phyloP scores from a whole-genome alignment of 768 basidiomycete genomes.

The Cystobasidium onofrii region DNA sequence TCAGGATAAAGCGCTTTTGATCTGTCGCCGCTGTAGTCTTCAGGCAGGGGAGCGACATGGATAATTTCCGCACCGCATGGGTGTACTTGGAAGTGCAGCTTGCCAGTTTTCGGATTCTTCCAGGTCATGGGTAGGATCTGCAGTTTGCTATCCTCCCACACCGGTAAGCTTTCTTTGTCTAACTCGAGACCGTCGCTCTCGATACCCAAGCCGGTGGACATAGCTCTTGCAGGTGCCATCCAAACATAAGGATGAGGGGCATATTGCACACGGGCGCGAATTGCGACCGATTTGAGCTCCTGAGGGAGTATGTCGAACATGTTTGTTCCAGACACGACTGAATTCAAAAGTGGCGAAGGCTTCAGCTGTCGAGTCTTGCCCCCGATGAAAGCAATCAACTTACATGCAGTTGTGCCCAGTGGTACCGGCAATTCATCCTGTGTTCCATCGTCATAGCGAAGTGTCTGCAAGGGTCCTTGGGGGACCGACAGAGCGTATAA shows the following conservation, averaged over 20 bases:
- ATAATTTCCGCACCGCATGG: slow-evolving; percentile 43
- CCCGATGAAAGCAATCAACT: too few species aligned
- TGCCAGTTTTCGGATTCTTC: slow-evolving; percentile 82
- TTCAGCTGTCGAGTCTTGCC: too few species aligned
- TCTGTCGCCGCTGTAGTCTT: slow-evolving; percentile 41
- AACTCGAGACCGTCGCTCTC: slow-evolving; percentile 69
- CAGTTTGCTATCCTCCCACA: slow-evolving; percentile 69
- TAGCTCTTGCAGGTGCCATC: slow-evolving; percentile 70
- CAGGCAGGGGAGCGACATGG: slow-evolving; percentile 60
- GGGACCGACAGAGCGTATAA: slow-evolving; percentile 72
- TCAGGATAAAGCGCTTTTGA: slow-evolving; percentile 68
- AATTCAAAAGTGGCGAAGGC: not conserved
- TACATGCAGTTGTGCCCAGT: slow-evolving; percentile 77
- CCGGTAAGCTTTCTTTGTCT: slow-evolving; percentile 59
- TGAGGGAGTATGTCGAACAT: slow-evolving; percentile 73
- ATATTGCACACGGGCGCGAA: slow-evolving; percentile 66
- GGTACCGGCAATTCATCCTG: slow-evolving; percentile 74
- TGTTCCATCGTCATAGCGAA: slow-evolving; percentile 57
- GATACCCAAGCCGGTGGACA: slow-evolving; percentile 73
- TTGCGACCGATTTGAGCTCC: slow-evolving; percentile 68
- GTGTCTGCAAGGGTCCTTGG: slow-evolving; percentile 54
- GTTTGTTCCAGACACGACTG: slow-evolving; percentile 57
- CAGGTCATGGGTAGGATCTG: slow-evolving; percentile 58
- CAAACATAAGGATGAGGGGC: slow-evolving; percentile 56
- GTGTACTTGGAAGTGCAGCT: slow-evolving; percentile 81